phyloP scores from a whole-genome alignment of 1,139 yeast genomes.

The Eremothecium sinecaudum region DNA sequence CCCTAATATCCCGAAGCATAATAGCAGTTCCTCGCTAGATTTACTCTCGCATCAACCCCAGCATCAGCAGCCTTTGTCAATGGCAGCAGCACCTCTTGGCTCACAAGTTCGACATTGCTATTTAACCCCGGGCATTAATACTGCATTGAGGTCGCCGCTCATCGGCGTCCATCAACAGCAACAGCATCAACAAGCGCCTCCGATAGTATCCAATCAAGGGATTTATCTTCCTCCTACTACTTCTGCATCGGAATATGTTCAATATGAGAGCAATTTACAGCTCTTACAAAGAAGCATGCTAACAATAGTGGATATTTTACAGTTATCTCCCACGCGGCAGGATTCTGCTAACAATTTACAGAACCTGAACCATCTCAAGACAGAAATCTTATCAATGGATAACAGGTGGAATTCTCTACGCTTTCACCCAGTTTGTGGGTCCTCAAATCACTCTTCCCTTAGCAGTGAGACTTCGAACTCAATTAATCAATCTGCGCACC shows the following conservation, averaged over 20 bases:
- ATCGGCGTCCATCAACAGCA: conserved; percentile 1
- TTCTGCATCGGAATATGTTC: conserved; percentile 3
- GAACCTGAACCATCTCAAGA: conserved; percentile 6
- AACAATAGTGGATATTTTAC: conserved; percentile 9
- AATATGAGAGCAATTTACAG: conserved; percentile 8
- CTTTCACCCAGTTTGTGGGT: not conserved
- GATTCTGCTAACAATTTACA: conserved; percentile 1
- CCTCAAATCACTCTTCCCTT: conserved; percentile 9
- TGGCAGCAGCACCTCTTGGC: conserved; percentile 1
- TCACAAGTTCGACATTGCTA: conserved; percentile 5
- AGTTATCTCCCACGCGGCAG: conserved; percentile 5
- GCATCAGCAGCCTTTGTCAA: conserved; percentile 10
- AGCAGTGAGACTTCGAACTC: conserved; percentile 10
- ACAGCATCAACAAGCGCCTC: not conserved
- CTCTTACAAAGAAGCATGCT: conserved; percentile 9
- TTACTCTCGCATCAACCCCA: conserved; percentile 3
- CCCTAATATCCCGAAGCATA: conserved; percentile 1
- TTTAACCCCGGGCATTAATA: not conserved
- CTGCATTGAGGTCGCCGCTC: conserved; percentile 1
- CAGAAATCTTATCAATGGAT: conserved; percentile 8
- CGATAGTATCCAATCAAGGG: not conserved
- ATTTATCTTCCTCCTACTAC: not conserved
- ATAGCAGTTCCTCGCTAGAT: conserved; percentile 2
- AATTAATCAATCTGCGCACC: conserved; percentile 2
- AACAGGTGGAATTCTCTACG: conserved; percentile 7